Evolutionary conservation across 139 green algal genomes (phyloP).

Genomic region (Chlamydomonas schloesseri): DNA sequence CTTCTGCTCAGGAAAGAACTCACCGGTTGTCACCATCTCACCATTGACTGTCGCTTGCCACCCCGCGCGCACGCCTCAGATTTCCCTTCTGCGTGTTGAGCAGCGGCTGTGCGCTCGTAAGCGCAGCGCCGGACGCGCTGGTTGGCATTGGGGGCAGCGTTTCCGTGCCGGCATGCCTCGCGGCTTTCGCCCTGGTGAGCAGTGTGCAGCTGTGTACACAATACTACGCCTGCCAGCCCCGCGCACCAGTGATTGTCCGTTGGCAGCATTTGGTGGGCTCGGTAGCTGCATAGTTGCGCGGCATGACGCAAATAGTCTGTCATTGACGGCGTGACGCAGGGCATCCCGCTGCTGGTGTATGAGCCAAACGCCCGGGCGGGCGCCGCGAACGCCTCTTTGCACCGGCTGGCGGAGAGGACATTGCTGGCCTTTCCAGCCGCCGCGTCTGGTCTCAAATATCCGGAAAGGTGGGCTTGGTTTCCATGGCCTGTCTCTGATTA

Average conservation of each 20-base stretch:
- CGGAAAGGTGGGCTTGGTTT: slow-evolving; percentile 3
- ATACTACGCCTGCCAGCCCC: too few relatives aligned
- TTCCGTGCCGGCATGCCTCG: slow-evolving; percentile 4
- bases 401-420: neutral
- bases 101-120: neutral
- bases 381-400: neutral
- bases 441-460: neutral
- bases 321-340: too few relatives aligned
- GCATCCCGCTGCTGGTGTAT: slow-evolving; percentile 36
- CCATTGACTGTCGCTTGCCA: too few relatives aligned
- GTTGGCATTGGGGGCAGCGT: slow-evolving; percentile 6
- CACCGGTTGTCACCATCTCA: too few relatives aligned
- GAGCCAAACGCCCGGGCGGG: slow-evolving; percentile 15
- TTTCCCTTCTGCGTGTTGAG: neutral
- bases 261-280: too few relatives aligned
- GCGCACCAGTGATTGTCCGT: too few relatives aligned
- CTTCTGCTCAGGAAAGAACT: too few relatives aligned
- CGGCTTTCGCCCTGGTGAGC: slow-evolving; percentile 6
- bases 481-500: too few relatives aligned
- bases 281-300: too few relatives aligned
- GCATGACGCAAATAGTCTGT: too few relatives aligned
- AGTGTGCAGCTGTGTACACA: neutral
- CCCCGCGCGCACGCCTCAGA: too few relatives aligned
- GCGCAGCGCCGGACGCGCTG: neutral
- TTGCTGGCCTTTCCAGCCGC: neutral